Evolutionary conservation across 139 green algal species (phyloP).

Genomic region (Spirogloea muscicola): DNA sequence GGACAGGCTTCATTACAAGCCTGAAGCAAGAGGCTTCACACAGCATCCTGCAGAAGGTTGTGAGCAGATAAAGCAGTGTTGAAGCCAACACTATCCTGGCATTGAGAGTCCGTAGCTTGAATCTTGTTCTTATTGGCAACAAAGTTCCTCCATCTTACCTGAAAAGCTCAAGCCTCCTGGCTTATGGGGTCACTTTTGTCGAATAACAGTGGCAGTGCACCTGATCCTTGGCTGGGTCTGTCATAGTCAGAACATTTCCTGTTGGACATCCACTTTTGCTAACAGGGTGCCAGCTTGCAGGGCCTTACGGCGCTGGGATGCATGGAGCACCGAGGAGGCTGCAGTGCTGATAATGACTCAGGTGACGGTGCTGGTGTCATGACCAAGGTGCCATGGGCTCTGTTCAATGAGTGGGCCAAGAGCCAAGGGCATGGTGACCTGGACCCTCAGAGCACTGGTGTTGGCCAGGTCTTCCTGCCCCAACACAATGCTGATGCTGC

Average conservation of each 20-base stretch:
- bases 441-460: slow-evolving; percentile 54
- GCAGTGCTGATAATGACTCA: slow-evolving; percentile 91
- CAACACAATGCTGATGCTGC: slow-evolving; percentile 61
- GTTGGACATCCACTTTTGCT: background rate
- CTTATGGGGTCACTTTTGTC: background rate
- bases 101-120: too few species aligned
- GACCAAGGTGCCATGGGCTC: slow-evolving; percentile 91
- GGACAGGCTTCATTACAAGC: slow-evolving; percentile 95
- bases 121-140: background rate
- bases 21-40: slow-evolving; percentile 83
- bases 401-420: slow-evolving; percentile 72
- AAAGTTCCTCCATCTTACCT: background rate
- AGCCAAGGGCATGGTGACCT: slow-evolving; percentile 47
- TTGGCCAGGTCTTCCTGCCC: slow-evolving; percentile 97
- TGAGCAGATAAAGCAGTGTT: too few species aligned
- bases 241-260: background rate
- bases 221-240: too few species aligned
- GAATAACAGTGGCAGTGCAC: too few species aligned
- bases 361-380: slow-evolving; percentile 98
- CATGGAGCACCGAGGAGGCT: slow-evolving; percentile 99
- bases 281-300: slow-evolving; percentile 7
- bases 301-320: slow-evolving; percentile 87
- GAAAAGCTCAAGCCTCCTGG: background rate
- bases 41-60: slow-evolving; percentile 86
- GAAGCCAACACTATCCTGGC: background rate